Conservation (phyloP, 2,329 filamentous ascomycete species). For the Xenoacremonium recifei region DNA sequence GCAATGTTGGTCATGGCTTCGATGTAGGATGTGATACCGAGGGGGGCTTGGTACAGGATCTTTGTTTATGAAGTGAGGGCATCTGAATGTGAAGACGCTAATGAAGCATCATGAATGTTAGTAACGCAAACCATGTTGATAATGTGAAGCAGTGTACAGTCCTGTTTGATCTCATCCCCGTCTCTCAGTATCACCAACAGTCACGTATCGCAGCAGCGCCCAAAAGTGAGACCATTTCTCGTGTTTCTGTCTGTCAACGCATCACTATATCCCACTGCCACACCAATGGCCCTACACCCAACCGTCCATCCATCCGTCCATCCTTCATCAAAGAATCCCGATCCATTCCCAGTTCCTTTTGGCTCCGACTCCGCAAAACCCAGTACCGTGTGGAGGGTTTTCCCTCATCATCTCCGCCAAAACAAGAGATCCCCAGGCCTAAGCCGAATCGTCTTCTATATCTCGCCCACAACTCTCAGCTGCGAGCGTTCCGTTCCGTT, state of each 20-base stretch:
- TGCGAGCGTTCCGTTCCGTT: no score
- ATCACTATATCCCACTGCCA: slow-evolving; percentile 4
- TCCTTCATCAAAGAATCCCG: not conserved
- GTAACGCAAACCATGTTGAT: no score
- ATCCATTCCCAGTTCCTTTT: not conserved
- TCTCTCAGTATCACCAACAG: not conserved
- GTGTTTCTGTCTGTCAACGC: slow-evolving; percentile 9
- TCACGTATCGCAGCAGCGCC: not conserved
- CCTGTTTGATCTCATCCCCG: no score
- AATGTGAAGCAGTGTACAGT: no score
- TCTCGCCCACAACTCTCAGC: no score
- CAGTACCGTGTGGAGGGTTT: not conserved
- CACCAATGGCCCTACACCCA: not conserved
- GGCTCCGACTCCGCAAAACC: not conserved
- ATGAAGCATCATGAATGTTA: no score
- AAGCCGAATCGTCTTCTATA: no score
- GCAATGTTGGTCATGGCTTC: not conserved
- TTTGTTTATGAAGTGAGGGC: no score
- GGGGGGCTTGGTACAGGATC: no score
- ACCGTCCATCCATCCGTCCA: not conserved
- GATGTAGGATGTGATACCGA: not conserved
- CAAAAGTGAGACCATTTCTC: slow-evolving; percentile 8
- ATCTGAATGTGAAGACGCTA: no score
- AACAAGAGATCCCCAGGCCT: not conserved
- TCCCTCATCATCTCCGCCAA: not conserved